These are phyloP conservation scores for Neurospora crassa DNA, from an alignment of 2,329 filamentous ascomycete genomes.

Conservation along the genomic window DNA sequence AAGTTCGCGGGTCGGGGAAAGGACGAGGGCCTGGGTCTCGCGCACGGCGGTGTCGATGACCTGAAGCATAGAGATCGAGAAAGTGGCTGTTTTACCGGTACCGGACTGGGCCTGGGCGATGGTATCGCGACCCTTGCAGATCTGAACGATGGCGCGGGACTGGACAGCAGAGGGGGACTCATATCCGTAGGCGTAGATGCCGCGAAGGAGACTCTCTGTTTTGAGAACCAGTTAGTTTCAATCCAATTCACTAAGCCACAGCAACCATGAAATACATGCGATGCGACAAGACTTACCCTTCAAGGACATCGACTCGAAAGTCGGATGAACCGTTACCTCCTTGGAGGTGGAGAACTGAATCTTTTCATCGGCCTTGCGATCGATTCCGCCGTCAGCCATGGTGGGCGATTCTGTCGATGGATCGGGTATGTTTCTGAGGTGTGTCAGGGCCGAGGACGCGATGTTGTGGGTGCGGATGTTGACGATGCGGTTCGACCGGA, in stretches of 20 bases:
- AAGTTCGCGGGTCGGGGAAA: constrained; percentile 95
- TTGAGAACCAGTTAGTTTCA: constrained; percentile 5
- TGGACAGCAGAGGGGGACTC: constrained; percentile 97
- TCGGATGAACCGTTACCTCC: constrained; percentile 90
- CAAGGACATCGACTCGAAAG: constrained; percentile 91
- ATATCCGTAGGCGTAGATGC: constrained; percentile 97
- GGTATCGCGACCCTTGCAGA: constrained; percentile 98
- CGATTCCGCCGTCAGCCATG: constrained; percentile 84
- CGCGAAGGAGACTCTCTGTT: constrained; percentile 81
- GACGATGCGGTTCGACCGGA: neutral
- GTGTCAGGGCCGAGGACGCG: neutral
- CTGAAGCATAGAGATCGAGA: constrained; percentile 94
- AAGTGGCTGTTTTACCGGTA: constrained; percentile 93
- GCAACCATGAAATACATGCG: neutral
- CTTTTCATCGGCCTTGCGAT: constrained; percentile 87
- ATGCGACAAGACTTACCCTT: constrained; percentile 49
- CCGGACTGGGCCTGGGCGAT: constrained; percentile 98
- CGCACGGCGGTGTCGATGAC: constrained; percentile 95
- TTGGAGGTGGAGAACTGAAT: constrained; percentile 99
- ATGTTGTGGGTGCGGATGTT: neutral
- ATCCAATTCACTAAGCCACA: neutral
- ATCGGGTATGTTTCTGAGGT: neutral
- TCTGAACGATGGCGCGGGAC: constrained; percentile 94
- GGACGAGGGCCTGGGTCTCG: constrained; percentile 95
- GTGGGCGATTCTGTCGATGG: constrained; percentile 24